These are phyloP conservation scores for Saccharomyces cerevisiae DNA, from an alignment of 805 yeast species.

Conservation along the genomic window DNA sequence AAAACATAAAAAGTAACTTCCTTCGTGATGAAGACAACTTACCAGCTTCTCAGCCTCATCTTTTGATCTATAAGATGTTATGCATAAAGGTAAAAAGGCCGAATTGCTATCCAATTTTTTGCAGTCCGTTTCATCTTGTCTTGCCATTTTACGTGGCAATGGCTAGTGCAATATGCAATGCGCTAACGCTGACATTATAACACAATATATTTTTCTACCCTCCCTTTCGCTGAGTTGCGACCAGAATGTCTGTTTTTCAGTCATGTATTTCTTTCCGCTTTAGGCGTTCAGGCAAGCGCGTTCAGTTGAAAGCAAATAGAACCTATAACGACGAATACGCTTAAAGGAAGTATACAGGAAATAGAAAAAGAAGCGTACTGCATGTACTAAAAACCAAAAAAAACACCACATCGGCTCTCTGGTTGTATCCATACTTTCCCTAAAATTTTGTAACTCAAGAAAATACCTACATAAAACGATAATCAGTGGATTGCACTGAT, in stretches of 20 bases:
- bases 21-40: neutral
- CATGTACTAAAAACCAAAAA: neutral
- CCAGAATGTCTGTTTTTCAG: neutral
- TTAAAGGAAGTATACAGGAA: neutral
- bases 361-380: neutral
- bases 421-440: neutral
- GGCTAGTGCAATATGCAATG: neutral
- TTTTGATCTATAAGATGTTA: neutral
- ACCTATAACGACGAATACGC: neutral
- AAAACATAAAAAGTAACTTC: neutral
- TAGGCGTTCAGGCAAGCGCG: neutral
- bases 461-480: neutral
- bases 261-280: neutral
- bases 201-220: neutral
- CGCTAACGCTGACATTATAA: neutral
- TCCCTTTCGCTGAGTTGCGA: neutral
- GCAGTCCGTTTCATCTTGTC: neutral
- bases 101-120: neutral
- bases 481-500: neutral
- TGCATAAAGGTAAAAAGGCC: neutral
- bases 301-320: neutral
- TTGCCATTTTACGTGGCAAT: neutral
- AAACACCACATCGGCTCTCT: neutral
- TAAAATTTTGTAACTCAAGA: neutral
- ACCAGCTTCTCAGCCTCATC: neutral